Base-by-base conservation (phyloP, 805 yeast species). In the Yueomyces sinensis region DNA sequence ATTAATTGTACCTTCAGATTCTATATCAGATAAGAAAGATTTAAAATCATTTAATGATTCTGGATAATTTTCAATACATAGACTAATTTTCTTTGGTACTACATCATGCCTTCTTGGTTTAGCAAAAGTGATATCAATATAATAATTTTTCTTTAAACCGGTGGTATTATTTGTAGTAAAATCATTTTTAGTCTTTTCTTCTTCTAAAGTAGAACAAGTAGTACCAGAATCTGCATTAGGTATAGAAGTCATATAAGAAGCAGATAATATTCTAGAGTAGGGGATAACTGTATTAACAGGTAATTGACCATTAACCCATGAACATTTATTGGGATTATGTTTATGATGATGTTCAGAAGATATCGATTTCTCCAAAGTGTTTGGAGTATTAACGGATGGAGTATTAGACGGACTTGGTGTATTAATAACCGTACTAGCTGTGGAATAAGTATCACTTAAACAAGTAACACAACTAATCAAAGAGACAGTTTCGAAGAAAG, bases 61-160 rank as follows among this genome's bases (percentile, higher is more conserved):
- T 22, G 24, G 24, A 11, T 22, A 18, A 15, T 33, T 17, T 25
- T 54, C 62, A 4, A 62, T 49, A 4, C 46, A 34, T 13, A 63
- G 33, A 2, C 52, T 44, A 15, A 59, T 30, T 14, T 57, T 42
- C 27, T 51, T 54, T 3, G 68, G 67, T 3, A 54, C 54, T 4
- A 63, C 49, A 29, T 58, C 60, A 20, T 48, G 46, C 14, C 59
- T 48, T 17, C 57, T 51, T 20, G 59, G 58, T 38, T 52, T 53
- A 2, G 63, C 66, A 42, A 56, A 59, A 3, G 57, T 49, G 4
- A 63, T 49, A 25, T 58, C 59, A 4, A 63, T 44, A 25, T 47
- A 35, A 32, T 35, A 35, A 17, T 34, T 22, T 22, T 7, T 22
- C 11, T 22, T 22, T 7, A 11, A 22, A 22, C 9, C 11, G 11